These are phyloP conservation scores for Neofusicoccum sp. DNA, from an alignment of 2,329 filamentous ascomycete species.

Conservation along the genomic window DNA sequence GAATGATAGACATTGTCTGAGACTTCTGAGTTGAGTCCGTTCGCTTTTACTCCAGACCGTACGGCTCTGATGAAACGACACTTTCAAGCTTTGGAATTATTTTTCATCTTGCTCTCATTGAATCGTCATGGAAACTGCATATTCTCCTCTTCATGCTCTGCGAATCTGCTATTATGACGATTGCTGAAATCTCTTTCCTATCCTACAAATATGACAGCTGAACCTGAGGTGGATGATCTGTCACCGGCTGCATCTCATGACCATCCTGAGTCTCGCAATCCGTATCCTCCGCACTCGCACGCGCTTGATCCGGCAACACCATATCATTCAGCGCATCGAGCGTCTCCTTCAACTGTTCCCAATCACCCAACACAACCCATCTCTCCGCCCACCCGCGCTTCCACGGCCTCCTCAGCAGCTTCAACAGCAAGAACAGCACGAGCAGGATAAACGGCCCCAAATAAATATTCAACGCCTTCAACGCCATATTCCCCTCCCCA, in stretches of 20 bases:
- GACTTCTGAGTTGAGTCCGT: no score
- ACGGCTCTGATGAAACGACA: no score
- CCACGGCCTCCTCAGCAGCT: neutral
- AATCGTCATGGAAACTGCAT: no score
- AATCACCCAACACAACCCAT: neutral
- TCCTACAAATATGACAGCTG: no score
- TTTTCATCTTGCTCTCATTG: no score
- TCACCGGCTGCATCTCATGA: neutral
- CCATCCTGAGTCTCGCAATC: neutral
- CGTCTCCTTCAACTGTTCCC: constrained; percentile 34
- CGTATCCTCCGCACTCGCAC: neutral
- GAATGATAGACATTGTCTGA: no score
- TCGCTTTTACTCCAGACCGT: no score
- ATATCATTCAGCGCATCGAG: constrained; percentile 26
- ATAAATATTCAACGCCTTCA: neutral
- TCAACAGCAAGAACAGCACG: neutral
- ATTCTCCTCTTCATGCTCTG: no score
- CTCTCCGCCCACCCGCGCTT: neutral
- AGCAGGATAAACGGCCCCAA: neutral
- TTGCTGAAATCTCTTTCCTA: no score
- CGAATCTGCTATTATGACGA: no score
- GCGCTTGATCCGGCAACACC: neutral
- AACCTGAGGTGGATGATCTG: no score
- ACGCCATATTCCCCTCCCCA: neutral
- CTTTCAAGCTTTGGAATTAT: no score